Base-by-base conservation (phyloP, 169 alveolate genomes). In the Amoebophrya sp. region DNA sequence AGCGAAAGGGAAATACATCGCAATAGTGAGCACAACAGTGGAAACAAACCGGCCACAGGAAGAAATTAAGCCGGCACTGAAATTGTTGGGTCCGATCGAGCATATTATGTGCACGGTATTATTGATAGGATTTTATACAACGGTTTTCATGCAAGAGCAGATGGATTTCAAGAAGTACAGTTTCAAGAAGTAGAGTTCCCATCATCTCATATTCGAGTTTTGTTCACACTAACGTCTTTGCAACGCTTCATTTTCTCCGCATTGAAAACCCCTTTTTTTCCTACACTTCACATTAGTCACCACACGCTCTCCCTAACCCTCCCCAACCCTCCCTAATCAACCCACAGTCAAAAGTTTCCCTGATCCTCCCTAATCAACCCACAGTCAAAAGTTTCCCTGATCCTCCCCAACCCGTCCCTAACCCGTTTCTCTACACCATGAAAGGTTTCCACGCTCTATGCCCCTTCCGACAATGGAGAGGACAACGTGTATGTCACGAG, bases 11-110 rank as follows among this genome's bases (percentile, higher is more conserved):
- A 92, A 91, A 93, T 98, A 97, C 94, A 96, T 99, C 89, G 99
- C 99, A 33, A 97, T 98, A 55, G 96, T 98, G 77, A 96, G 99
- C 54, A 98, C 99, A 0, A 98, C 98, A 1, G 99, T 98, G 65
- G 99, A 99, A 95, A 98, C 99, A 36, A 94, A 92, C 78, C 95
- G 98, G 89, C 99, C 99, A 29, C 94, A 96, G 91, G 92, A 92
- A 94, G 99, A 97, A 95, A 97, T 97, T 55, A 95, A 95, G 83
- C 99, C 99, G 40, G 99, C 99, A 3, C 93, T 98, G 92, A 98
- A 97, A 41, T 91, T 99, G 40, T 94, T 99, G 77, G 99, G 99
- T 53, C 93, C 95, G 29, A 95, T 97, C 90, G 98, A 98, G 78
- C 99, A 98, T 92, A 95, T 65, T 36, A 65, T 65, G 83, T 65